These are phyloP conservation scores for Podospora tetraspora DNA, from an alignment of 495 filamentous ascomycete genomes.

Conservation along the genomic window DNA sequence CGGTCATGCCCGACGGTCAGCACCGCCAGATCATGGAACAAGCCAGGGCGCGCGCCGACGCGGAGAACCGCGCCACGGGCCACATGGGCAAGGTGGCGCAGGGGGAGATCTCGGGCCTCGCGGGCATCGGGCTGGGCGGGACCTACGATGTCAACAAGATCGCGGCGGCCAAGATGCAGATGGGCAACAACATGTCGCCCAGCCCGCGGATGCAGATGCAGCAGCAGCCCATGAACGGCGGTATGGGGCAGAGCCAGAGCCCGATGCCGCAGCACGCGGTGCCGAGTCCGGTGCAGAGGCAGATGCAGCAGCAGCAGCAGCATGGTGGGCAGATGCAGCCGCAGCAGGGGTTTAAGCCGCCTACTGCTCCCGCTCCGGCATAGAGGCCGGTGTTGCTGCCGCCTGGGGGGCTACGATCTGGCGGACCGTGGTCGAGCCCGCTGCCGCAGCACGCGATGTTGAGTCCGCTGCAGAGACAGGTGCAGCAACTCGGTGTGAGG, in stretches of 20 bases:
- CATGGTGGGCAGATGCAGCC: background rate
- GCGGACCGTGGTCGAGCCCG: background rate
- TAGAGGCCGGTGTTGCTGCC: too few species aligned
- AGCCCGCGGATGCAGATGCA: conserved; percentile 19
- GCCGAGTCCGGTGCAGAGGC: conserved; percentile 10
- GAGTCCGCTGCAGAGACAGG: background rate
- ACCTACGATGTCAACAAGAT: conserved; percentile 33
- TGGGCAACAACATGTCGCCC: conserved; percentile 24
- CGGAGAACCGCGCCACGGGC: conserved; percentile 32
- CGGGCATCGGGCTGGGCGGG: conserved; percentile 36
- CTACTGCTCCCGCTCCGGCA: background rate
- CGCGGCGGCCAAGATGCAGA: conserved; percentile 34
- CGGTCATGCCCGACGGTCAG: conserved; percentile 34
- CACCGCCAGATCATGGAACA: conserved; percentile 42
- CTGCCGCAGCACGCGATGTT: background rate
- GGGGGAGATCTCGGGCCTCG: conserved; percentile 30
- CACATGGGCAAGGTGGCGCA: conserved; percentile 32
- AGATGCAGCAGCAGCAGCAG: conserved; percentile 1
- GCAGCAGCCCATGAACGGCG: conserved; percentile 19
- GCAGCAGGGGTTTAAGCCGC: background rate
- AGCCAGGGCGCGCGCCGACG: conserved; percentile 41
- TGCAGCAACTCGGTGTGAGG: background rate
- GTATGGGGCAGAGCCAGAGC: background rate
- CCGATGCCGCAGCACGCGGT: conserved; percentile 4
- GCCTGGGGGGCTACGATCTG: too few species aligned